These are phyloP conservation scores for Phylloporus arenicola DNA, from an alignment of 768 basidiomycete genomes.

Conservation along the genomic window DNA sequence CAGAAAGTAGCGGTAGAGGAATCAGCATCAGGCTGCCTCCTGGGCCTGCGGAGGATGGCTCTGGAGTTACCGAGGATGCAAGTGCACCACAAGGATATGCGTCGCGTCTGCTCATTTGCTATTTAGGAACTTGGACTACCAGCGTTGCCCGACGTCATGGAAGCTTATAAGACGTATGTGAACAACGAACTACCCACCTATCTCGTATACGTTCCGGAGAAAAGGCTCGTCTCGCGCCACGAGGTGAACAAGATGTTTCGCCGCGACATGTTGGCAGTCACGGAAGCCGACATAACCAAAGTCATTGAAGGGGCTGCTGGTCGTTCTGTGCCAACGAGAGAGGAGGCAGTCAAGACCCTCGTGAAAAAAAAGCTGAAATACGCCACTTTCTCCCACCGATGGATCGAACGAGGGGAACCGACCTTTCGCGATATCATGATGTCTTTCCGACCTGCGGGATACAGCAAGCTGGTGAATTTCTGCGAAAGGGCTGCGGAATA, in stretches of 20 bases:
- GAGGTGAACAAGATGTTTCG: slow-evolving; percentile 29
- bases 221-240: slow-evolving; percentile 26
- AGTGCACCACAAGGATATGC: background rate
- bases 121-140: slow-evolving; percentile 13
- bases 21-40: slow-evolving; percentile 20
- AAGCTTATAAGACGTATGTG: slow-evolving; percentile 14
- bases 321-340: slow-evolving; percentile 23
- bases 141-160: slow-evolving; percentile 23
- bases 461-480: slow-evolving; percentile 21
- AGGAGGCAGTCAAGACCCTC: slow-evolving; percentile 23
- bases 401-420: slow-evolving; percentile 28
- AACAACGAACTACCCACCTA: slow-evolving; percentile 30
- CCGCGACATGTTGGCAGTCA: slow-evolving; percentile 20
- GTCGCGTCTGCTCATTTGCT: background rate
- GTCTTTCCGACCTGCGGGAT: slow-evolving; percentile 27
- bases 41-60: slow-evolving; percentile 3
- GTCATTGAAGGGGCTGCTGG: slow-evolving; percentile 15
- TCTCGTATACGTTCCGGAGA: slow-evolving; percentile 24
- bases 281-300: slow-evolving; percentile 22
- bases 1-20: slow-evolving; percentile 22
- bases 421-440: slow-evolving; percentile 26
- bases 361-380: slow-evolving; percentile 23
- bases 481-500: slow-evolving; percentile 26
- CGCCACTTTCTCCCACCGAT: slow-evolving; percentile 27
- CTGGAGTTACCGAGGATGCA: slow-evolving; percentile 4